A percentile compares a stretch with the other conserved stretches of the same genome.
Conservation (phyloP, 139 green algal genomes). For the Zygnema cylindricum region DNA sequence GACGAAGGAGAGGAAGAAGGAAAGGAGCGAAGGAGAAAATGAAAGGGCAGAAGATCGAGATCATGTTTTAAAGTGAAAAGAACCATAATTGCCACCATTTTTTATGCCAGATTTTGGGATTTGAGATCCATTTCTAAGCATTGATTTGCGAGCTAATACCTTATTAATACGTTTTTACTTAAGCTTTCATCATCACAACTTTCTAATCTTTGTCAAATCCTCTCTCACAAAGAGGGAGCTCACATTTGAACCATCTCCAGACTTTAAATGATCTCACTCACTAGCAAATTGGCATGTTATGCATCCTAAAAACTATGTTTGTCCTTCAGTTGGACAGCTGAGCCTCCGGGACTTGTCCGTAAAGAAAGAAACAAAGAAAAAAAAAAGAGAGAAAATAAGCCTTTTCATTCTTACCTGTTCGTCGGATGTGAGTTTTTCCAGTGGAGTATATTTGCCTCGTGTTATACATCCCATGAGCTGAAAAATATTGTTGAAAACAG, state of each 20-base stretch:
- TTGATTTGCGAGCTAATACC: no score
- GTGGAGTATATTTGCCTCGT: conserved; percentile 46
- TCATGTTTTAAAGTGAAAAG: neutral
- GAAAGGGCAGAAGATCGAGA: neutral
- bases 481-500: conserved; percentile 65
- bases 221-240: neutral
- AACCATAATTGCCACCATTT: neutral
- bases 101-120: neutral
- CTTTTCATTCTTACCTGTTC: conserved; percentile 35
- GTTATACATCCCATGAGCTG: conserved; percentile 59
- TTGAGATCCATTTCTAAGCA: neutral
- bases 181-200: no score
- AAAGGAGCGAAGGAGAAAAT: neutral
- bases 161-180: no score
- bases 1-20: neutral
- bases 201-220: no score
- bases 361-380: neutral
- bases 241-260: neutral
- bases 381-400: neutral
- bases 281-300: no score
- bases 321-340: neutral
- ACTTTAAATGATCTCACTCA: no score
- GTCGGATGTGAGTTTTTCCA: conserved; percentile 30
- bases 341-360: no score
- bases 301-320: neutral